Base-by-base conservation (phyloP, 306 rosid genomes). In the Canavalia gladiata region DNA sequence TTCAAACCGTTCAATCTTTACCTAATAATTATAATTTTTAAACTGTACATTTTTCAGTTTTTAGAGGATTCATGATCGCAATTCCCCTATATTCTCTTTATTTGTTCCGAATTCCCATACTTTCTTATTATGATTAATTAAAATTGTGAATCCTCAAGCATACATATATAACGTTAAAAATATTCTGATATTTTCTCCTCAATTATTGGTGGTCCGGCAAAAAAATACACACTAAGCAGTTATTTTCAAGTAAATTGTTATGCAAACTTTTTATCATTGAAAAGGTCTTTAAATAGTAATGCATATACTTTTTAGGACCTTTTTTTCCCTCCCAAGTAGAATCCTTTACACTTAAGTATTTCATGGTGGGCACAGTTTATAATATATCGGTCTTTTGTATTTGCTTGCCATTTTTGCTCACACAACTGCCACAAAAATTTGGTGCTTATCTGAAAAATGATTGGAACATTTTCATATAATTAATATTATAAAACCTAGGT, bases 131-230 rank as follows among this genome's bases (percentile, higher is more conserved):
- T 5, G 65, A 35, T 45, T 82, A 37, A 42, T 12, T 76, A 75
- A 59, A 37, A 47, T 62, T 18, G 43, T 29, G 4, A 31, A 41
- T 59, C 55, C 10, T 52, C 37, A 51, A 77, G 12, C 31, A 29
- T 1, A 6, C 2, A 50, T 9, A 8, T 46, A 5, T 29, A 18
- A 18, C 4, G 35, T 35, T 57, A 58, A 57, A 66, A 57, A 47
- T 4, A 73, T 39, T 54, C 8, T 81, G 88, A 89, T 83, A 85
- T 82, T 87, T 65, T 68, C 30, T 80, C 79, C 56, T 25, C 51
- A 74, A 90, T 83, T 75, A 83, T 85, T 78, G 81, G 82, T 85
- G 90, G 90, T 72, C 88, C 85, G 43, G 33, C 49, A 7, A 69
- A 52, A 42, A 81, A 75, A 50, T 18, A 52, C 7, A 45, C 54